Base-by-base conservation (phyloP, 164 flowering plant genomes). In the Aristolochia contorta region DNA sequence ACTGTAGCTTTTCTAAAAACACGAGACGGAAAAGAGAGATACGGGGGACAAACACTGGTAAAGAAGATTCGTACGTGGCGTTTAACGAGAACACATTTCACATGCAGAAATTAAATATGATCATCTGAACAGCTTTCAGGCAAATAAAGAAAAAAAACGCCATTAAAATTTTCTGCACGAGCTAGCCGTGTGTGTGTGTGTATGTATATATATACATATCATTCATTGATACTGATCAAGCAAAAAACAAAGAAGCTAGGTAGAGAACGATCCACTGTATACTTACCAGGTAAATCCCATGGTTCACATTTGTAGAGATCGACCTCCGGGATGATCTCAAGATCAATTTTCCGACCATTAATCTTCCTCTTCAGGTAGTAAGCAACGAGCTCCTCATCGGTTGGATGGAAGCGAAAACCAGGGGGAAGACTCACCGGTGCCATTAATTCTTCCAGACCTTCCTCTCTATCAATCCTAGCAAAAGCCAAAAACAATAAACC, bases 301-400 rank as follows among this genome's bases (percentile, higher is more conserved):
- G 74, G 77, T 33, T 74, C 77, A 22, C 77, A 74, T 62, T 74
- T 74, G 67, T 74, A 74, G 32, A 74, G 72, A 62, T 74, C 77
- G 56, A 74, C 72, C 47, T 71, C 77, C 0, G 77, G 74, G 23
- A 74, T 74, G 61, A 74, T 68, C 56, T 74, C 77, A 6, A 74
- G 62, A 47, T 74, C 77, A n/a, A 74, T 74, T 47, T 30, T 70
- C 1, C 61, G 67, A 45, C 77, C 72, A 23, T 71, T 67, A 62
- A 74, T 70, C 69, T 74, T 71, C 47, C 72, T 67, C 49, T 70
- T 70, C 54, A 74, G 74, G 59, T 74, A 74, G 46, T 74, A 74
- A 20, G 64, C 71, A 0, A 74, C 74, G 33, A 74, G 74, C 61
- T 74, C 77, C 41, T 74, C 77, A 37, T 74, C 77, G 13, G 77